Percentiles rank a stretch among this genome's conserved stretches.
These are phyloP conservation scores for Acanthamoeba rhysodes DNA, from an alignment of 208 protist genomes.

Conservation along the genomic window DNA sequence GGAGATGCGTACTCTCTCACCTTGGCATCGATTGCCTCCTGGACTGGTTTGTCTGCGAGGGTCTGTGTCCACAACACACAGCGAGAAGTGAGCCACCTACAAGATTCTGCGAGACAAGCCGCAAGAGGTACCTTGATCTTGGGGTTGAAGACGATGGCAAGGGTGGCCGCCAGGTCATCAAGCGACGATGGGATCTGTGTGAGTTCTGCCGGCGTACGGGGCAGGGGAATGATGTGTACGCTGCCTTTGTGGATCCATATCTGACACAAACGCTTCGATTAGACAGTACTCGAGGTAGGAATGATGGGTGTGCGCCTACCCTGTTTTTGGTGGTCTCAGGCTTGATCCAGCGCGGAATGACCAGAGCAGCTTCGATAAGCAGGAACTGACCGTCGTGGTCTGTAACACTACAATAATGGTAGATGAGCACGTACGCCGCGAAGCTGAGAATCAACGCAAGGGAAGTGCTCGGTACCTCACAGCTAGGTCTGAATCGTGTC, in stretches of 20 bases:
- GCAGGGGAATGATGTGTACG: constrained; percentile 72
- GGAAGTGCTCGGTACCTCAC: constrained; percentile 33
- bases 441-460: neutral
- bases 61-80: neutral
- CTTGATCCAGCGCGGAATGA: constrained; percentile 85
- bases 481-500: constrained; percentile 14
- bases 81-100: neutral
- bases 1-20: constrained; percentile 20
- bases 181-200: constrained; percentile 56
- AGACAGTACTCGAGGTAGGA: neutral
- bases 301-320: constrained; percentile 1
- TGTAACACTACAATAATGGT: constrained; percentile 4
- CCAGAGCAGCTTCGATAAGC: constrained; percentile 84
- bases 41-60: neutral
- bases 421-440: neutral
- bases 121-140: neutral
- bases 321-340: constrained; percentile 76
- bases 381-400: constrained; percentile 88
- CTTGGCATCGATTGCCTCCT: neutral
- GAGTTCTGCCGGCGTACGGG: constrained; percentile 66
- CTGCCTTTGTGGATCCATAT: constrained; percentile 47
- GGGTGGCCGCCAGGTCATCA: neutral
- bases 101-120: neutral
- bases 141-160: constrained; percentile 8
- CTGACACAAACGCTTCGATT: neutral